Evolutionary conservation across 2,329 filamentous ascomycete genomes (phyloP), one percentile per base, ranked within the genome.

Genomic region (Penicillium sp.): DNA sequence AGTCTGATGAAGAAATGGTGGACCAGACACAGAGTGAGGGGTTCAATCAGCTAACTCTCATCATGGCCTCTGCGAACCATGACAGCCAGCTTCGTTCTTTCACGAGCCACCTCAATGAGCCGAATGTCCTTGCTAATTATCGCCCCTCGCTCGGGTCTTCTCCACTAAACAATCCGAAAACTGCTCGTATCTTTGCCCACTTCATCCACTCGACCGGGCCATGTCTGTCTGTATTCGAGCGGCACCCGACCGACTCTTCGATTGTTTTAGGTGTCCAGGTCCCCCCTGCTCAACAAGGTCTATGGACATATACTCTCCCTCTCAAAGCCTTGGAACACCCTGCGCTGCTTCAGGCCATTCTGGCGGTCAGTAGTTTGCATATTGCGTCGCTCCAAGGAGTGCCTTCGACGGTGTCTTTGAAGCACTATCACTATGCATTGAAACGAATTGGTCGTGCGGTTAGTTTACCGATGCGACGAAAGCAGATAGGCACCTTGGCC

Each of bases 201-300:
- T 97, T 97, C 71, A 86, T 97, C 43, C 89, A 91, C 62, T 88
- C 94, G 6, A 96, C 92, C 2, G 92, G 89, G 0, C 90, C 92
- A 1, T 89, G 85, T 61, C 84, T 97, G 68, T 96, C 92, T 1
- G 82, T 96, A 24, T 96, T 91, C 69, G 92, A 97, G 73, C 83
- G 93, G 49, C 87, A 92, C 70, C 87, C 90, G 2, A 83, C 87
- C 51, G 90, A 93, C 66, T 83, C 90, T 1, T 83, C 85, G 1
- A 81, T 87, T 6, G 80, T 89, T 26, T 87, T 90, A 62, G 84
- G 87, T 42, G 77, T 79, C 9, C 78, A 83, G 0, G 81, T 89
- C 1, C 83, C 87, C 2, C 81, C 81, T 46, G 81, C 85, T 8
- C 83, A 89, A 46, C 76, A 80, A 57, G 77, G 77, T 16, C 60